Evolutionary conservation across 2,329 filamentous ascomycete genomes (phyloP).

Genomic region (Monilinia aucupariae): DNA sequence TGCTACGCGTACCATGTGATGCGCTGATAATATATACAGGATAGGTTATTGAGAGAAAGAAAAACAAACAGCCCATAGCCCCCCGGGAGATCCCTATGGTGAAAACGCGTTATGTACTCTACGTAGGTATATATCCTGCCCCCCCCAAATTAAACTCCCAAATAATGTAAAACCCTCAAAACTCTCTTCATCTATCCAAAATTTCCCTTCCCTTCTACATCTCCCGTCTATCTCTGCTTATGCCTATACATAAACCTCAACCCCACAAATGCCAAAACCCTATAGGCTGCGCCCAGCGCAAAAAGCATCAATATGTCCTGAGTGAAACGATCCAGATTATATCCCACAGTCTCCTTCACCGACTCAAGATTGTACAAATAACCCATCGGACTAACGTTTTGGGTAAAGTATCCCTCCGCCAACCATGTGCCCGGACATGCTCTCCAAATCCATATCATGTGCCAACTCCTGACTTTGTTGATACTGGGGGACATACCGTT

Average conservation of each 20-base stretch:
- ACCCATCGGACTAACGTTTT: constrained; percentile 44
- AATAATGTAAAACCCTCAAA: neutral
- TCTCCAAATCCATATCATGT: constrained; percentile 48
- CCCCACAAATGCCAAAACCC: constrained; percentile 42
- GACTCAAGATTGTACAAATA: constrained; percentile 48
- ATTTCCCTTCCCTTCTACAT: neutral
- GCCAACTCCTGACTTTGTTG: constrained; percentile 39
- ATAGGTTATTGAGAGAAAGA: too few relatives aligned
- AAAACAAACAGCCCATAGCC: too few relatives aligned
- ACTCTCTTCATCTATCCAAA: neutral
- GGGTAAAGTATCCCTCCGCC: constrained; percentile 50
- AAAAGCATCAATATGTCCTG: constrained; percentile 43
- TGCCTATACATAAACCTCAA: constrained; percentile 32
- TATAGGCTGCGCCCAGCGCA: constrained; percentile 19
- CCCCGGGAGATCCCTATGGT: too few relatives aligned
- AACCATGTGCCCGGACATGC: constrained; percentile 50
- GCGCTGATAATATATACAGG: too few relatives aligned
- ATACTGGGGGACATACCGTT: constrained; percentile 49
- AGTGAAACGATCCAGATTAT: constrained; percentile 41
- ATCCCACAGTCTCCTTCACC: constrained; percentile 43
- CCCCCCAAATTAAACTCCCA: neutral
- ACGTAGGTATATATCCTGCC: neutral
- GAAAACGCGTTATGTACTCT: neutral
- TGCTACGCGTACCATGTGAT: too few relatives aligned
- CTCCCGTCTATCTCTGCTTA: constrained; percentile 25